phyloP scores from a whole-genome alignment of 176 grass and related monocot species.

The Ampelocalamus luodianensis region DNA sequence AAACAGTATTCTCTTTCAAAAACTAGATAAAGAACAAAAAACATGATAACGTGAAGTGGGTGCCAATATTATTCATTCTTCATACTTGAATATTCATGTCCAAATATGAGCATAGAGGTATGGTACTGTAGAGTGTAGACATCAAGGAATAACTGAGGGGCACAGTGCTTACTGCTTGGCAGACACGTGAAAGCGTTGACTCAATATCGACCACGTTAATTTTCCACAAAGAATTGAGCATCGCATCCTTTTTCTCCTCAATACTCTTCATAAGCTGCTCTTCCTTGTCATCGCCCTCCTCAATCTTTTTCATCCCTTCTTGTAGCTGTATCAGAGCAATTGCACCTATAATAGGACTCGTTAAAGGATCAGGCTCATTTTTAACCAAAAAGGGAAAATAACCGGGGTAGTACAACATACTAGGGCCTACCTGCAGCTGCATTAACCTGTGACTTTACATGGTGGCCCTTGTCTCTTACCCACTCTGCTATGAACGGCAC shows the following conservation, averaged over 20 bases:
- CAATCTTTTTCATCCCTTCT: conserved; percentile 81
- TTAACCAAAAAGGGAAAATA: not conserved
- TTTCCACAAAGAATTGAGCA: conserved; percentile 95
- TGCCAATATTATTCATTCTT: conserved; percentile 12
- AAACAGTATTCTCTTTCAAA: conserved; percentile 69
- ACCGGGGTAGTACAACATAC: not conserved
- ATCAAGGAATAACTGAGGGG: not conserved
- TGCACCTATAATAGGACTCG: conserved; percentile 57
- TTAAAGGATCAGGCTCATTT: not conserved
- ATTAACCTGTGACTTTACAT: conserved; percentile 95
- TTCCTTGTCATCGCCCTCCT: conserved; percentile 67
- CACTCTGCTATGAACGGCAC: conserved; percentile 97
- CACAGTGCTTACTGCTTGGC: conserved; percentile 73
- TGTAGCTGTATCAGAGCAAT: conserved; percentile 85
- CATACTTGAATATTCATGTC: not conserved
- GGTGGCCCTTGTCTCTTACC: conserved; percentile 93
- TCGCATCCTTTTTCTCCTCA: conserved; percentile 91
- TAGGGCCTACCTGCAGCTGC: conserved; percentile 78
- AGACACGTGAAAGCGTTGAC: conserved; percentile 79
- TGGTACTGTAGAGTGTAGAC: not conserved
- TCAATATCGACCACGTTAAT: conserved; percentile 99
- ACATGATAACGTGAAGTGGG: not conserved
- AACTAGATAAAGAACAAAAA: conserved; percentile 59
- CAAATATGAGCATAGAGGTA: not conserved
- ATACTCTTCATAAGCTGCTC: conserved; percentile 59